Conservation (phyloP, 2,329 filamentous ascomycete species). For the Talaromyces sp. region DNA sequence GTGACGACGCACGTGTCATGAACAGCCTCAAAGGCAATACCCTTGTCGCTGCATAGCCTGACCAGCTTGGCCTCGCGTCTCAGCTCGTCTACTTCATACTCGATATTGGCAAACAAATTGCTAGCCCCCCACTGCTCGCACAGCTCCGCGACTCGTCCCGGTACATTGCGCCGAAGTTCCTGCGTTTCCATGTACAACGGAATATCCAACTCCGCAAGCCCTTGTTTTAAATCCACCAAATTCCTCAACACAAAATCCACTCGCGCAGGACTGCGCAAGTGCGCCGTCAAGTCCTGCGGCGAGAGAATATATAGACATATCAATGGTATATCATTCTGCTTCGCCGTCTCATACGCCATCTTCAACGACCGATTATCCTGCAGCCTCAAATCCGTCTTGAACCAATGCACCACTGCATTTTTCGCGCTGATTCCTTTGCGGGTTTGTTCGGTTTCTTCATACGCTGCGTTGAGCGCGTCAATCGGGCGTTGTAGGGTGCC, state of each 20-base stretch:
- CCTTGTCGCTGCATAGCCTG: constrained; percentile 54
- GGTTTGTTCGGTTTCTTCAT: constrained; percentile 54
- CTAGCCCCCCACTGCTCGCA: constrained; percentile 67
- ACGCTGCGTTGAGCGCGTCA: constrained; percentile 57
- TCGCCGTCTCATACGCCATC: constrained; percentile 62
- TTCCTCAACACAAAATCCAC: constrained; percentile 79
- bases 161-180: constrained; percentile 59
- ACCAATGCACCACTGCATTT: constrained; percentile 76
- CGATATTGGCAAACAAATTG: constrained; percentile 76
- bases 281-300: constrained; percentile 79
- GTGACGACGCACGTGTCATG: constrained; percentile 81
- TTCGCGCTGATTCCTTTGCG: constrained; percentile 52
- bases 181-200: constrained; percentile 72
- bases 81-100: constrained; percentile 89
- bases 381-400: constrained; percentile 73
- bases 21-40: constrained; percentile 63
- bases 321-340: constrained; percentile 63
- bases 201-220: constrained; percentile 67
- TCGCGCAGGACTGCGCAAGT: constrained; percentile 65
- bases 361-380: constrained; percentile 68
- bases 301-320: constrained; percentile 75
- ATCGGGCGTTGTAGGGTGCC: constrained; percentile 68
- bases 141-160: constrained; percentile 58
- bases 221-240: constrained; percentile 58
- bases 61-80: constrained; percentile 68